Base-by-base conservation (phyloP, 805 yeast species). In the Jamesozyma rosinii region DNA sequence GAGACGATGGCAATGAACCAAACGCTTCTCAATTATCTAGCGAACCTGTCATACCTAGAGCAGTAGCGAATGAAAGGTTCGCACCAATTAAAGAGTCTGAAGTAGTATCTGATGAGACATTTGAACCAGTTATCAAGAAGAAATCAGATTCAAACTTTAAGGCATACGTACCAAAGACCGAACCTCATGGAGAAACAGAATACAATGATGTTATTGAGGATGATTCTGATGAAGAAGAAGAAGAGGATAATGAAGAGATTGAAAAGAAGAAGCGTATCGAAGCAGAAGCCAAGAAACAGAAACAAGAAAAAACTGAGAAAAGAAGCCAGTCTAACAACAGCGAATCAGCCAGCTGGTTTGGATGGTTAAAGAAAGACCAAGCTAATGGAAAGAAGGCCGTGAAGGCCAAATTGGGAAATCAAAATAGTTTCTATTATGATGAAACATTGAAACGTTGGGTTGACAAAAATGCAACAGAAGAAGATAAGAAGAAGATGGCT, bases 401-500 rank as follows among this genome's bases (percentile, higher is more conserved):
- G 48, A 76, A 77, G 49, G 97, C 96, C 31, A 87, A 92, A 51
- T 66, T 92, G 42, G 98, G 97, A 11, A 85, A 83, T 44, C 74
- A 78, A 46, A 54, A 55, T 27, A 68, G 75, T 15, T 82, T 92
- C 58, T 74, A 76, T 55, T 92, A 78, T 60, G 95, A 89, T 65
- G 90, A 85, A 53, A 77, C 83, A 46, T 72, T 83, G 57, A 80
- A 82, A 59, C 75, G 95, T 55, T 92, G 97, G 96, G 77, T 92
- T 41, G 81, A 86, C 57, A 76, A 75, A 43, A 75, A 77, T 48
- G 77, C 76, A 3, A 75, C 80, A 21, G 69, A 74, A 40, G 92
- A 77, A 57, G 89, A 82, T 39, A 79, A 79, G 53, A 64, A 71
- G 41, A 69, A 67, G 38, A 64, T 69, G 5, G 63, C 76, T 1